These are phyloP conservation scores for Ulvella scutata DNA, from an alignment of 139 green algal species.

Conservation along the genomic window DNA sequence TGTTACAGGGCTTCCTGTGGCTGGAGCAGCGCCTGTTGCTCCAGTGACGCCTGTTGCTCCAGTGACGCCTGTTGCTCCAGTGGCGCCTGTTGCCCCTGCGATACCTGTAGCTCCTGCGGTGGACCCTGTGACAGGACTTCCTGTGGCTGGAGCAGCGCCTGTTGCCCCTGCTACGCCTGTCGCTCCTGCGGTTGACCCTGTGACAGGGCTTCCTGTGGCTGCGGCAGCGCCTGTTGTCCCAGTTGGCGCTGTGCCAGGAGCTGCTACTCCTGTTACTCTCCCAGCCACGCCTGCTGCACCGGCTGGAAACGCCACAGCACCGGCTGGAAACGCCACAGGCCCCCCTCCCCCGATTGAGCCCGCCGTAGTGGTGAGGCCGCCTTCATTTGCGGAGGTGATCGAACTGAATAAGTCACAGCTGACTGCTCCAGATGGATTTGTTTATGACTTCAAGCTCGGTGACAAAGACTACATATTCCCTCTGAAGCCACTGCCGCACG, in stretches of 20 bases:
- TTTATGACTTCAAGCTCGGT: neutral
- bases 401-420: neutral
- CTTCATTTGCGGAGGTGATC: neutral
- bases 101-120: no score
- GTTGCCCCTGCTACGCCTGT: neutral
- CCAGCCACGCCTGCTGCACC: neutral
- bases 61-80: neutral
- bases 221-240: neutral
- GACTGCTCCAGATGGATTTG: neutral
- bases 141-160: neutral
- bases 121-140: neutral
- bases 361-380: neutral
- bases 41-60: neutral
- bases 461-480: neutral
- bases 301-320: neutral
- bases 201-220: neutral
- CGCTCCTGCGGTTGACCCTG: neutral
- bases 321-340: neutral
- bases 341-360: neutral
- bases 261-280: neutral
- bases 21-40: neutral
- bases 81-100: neutral
- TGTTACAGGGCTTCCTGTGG: neutral
- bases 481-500: neutral
- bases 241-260: neutral